phyloP scores from a whole-genome alignment of 352 stramenopile species.

The Lagenidium giganteum region DNA sequence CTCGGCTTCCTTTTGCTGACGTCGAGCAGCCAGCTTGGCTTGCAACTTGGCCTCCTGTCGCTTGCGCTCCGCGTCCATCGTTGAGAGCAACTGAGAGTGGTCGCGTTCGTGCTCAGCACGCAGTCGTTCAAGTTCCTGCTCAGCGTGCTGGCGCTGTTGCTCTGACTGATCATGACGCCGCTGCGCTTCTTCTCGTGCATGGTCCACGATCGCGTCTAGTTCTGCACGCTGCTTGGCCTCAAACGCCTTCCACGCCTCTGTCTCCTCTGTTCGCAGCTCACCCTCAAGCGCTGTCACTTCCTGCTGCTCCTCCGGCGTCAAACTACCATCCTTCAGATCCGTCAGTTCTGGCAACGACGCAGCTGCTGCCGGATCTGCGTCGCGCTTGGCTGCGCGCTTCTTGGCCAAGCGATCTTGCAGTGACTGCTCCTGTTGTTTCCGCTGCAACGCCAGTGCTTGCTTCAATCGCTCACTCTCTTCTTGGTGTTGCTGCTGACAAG shows the following conservation, averaged over 20 bases:
- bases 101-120: slow-evolving; percentile 60
- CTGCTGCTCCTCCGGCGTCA: too few relatives aligned
- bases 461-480: slow-evolving; percentile 4
- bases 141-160: slow-evolving; percentile 32
- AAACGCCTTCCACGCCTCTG: too few relatives aligned
- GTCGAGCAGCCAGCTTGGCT: slow-evolving; percentile 12
- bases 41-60: slow-evolving; percentile 61
- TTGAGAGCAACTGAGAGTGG: slow-evolving; percentile 28
- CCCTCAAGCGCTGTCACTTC: too few relatives aligned
- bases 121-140: slow-evolving; percentile 49
- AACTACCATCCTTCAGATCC: too few relatives aligned
- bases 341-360: too few relatives aligned
- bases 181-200: slow-evolving; percentile 28
- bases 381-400: too few relatives aligned
- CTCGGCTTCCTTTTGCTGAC: slow-evolving; percentile 11
- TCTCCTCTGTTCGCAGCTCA: too few relatives aligned
- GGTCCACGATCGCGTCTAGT: too few relatives aligned
- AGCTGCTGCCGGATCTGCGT: too few relatives aligned
- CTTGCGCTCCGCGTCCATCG: slow-evolving; percentile 46
- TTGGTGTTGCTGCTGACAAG: slow-evolving; percentile 5
- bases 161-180: too few relatives aligned
- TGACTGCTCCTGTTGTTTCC: slow-evolving; percentile 2
- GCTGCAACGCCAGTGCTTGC: slow-evolving; percentile 5
- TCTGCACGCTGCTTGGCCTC: too few relatives aligned
- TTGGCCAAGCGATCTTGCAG: slow-evolving; percentile 10